Evolutionary conservation across 805 yeast species (phyloP).

Genomic region (Ogataea glucozyma): DNA sequence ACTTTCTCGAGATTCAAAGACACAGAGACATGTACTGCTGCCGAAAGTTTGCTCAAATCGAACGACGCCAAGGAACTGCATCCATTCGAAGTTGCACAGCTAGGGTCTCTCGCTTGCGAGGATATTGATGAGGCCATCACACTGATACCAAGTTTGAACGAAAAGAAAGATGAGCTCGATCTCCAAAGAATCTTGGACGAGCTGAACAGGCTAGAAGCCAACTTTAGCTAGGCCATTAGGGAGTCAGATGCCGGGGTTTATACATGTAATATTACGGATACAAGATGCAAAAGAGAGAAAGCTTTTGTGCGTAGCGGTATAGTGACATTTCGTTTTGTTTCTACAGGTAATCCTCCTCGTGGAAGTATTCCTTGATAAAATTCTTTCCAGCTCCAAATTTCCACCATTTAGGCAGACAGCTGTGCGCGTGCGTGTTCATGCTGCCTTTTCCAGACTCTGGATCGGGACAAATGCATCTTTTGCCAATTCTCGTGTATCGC

Average conservation of each 20-base stretch:
- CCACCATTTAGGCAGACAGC: slow-evolving; percentile 81
- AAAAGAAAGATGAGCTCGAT: slow-evolving; percentile 83
- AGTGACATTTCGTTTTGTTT: slow-evolving; percentile 10
- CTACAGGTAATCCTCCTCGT: slow-evolving; percentile 31
- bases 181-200: slow-evolving; percentile 86
- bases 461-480: slow-evolving; percentile 61
- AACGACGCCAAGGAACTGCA: slow-evolving; percentile 78
- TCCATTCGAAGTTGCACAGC: slow-evolving; percentile 94
- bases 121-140: slow-evolving; percentile 97
- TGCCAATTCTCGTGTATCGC: slow-evolving; percentile 46
- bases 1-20: slow-evolving; percentile 89
- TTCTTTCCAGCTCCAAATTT: slow-evolving; percentile 60
- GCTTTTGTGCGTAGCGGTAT: no score
- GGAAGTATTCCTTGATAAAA: slow-evolving; percentile 48
- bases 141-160: slow-evolving; percentile 80
- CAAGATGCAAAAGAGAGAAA: slow-evolving; percentile 14
- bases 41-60: slow-evolving; percentile 76
- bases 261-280: slow-evolving; percentile 31
- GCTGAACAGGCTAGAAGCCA: slow-evolving; percentile 64
- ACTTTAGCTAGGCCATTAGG: slow-evolving; percentile 11
- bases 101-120: slow-evolving; percentile 85
- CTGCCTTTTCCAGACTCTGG: slow-evolving; percentile 36
- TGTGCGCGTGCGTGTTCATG: slow-evolving; percentile 46
- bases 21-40: slow-evolving; percentile 90
- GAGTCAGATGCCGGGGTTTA: neutral